Base-by-base conservation (phyloP, 805 yeast species). In the Starmerella bombi region DNA sequence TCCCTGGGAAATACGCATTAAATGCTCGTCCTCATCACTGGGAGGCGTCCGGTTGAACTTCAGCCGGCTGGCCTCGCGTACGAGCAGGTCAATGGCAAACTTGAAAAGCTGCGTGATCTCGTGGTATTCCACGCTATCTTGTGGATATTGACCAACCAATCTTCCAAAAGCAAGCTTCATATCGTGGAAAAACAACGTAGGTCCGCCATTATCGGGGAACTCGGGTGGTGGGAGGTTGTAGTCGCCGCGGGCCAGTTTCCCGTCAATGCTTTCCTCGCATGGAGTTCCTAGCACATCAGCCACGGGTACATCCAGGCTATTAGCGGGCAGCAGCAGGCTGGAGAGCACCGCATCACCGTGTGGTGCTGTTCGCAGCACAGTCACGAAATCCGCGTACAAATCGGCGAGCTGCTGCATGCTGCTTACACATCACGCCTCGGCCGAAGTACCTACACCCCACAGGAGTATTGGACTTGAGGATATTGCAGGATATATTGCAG, bases 41-140 rank as follows among this genome's bases (percentile, higher is more conserved):
- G 10, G 18, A 18, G 46, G 41, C 20, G 48, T 42, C n/a, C 20
- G 6, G 33, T 30, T 35, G n/a, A 47, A 39, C 6, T 15, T 22
- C 17, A 41, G 41, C 28, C 29, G 28, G 29, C 47, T 39, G 16
- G 54, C 59, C 42, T 60, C 65, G 15, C 63, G 55, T 27, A 56
- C 36, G 16, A 61, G 41, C 40, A 59, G 46, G 33, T 59, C 62
- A 3, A 51, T 48, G 15, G 53, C 43, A 43, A 52, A 60, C 43
- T 49, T 51, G 49, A 57, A 60, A 28, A 58, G 50, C 31, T 44
- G 42, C 38, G 51, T 36, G 12, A 54, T 27, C 31, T 44, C 52
- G 10, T 33, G 43, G 45, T 60, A 60, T 29, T 43, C 46, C 22
- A 45, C 45, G 27, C 57, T 47, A 19, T 57, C 57, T 41, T 58